A percentile compares a stretch with the other conserved stretches of the same genome.
Conservation (phyloP, 306 rosid species). For the Quercus bicolor region DNA sequence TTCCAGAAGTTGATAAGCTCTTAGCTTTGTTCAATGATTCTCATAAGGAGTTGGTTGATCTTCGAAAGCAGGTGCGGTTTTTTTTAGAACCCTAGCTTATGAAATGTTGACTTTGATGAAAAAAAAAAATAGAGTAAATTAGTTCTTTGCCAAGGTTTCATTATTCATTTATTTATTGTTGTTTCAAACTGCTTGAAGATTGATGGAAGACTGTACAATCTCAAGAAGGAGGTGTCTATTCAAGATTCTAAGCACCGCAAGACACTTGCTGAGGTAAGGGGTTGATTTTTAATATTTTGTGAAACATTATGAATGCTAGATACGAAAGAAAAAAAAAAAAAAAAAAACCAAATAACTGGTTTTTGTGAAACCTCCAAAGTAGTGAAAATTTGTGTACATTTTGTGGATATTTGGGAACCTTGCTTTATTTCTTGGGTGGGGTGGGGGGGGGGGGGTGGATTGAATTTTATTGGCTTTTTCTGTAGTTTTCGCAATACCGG, state of each 20-base stretch:
- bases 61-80: slow-evolving; percentile 72
- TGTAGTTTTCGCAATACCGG: too few species aligned
- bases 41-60: slow-evolving; percentile 85
- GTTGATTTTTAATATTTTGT: not conserved
- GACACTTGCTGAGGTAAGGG: slow-evolving; percentile 86
- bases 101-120: not conserved
- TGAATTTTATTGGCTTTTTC: too few species aligned
- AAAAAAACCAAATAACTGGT: too few species aligned
- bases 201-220: slow-evolving; percentile 78
- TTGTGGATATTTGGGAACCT: too few species aligned
- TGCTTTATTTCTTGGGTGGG: too few species aligned
- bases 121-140: not conserved
- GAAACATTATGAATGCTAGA: not conserved
- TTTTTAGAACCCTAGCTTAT: not conserved
- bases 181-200: slow-evolving; percentile 42
- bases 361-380: too few species aligned
- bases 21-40: slow-evolving; percentile 86
- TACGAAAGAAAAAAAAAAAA: too few species aligned
- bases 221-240: slow-evolving; percentile 82
- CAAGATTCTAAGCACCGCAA: slow-evolving; percentile 94
- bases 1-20: slow-evolving; percentile 88
- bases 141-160: not conserved
- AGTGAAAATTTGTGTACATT: too few species aligned
- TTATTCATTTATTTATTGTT: not conserved
- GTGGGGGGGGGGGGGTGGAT: too few species aligned